Base-by-base conservation (phyloP, 2,329 filamentous ascomycete species). In the Aspergillus pseudotamarii region DNA sequence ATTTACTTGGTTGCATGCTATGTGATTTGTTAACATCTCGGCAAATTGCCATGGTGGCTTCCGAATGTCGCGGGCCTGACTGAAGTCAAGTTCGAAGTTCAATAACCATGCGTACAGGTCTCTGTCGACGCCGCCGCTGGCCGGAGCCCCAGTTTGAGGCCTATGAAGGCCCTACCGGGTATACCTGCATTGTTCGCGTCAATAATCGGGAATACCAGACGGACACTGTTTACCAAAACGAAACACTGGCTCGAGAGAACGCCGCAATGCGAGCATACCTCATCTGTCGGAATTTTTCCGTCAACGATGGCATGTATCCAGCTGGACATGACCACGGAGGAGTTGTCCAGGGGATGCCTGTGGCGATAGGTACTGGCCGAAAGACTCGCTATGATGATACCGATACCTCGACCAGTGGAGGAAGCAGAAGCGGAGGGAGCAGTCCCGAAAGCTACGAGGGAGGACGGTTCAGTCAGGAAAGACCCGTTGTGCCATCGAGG, bases 191-290 rank as follows among this genome's bases (percentile, higher is more conserved):
- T 63, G 94, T 97, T 62, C 87, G 95, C 67, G 94, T 98, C 77
- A 97, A 98, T 82, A 96, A 96, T 71, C 91, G 94, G 75, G 93
- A 97, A 83, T 98, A 97, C 82, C 92, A 94, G 78, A 97, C 94
- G 50, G 93, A 97, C 78, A 86, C 91, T 43, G 87, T 90, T 67
- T 96, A 95, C 81, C 89, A 91, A 76, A 91, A 90, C 66, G 91
- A 94, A 76, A 83, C 87, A 56, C 84, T 96, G 68, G 94, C 94
- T 54, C 92, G 93, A 75, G 94, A 98, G 79, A 95, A 94, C 73
- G 94, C 94, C 30, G 94, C 94, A 64, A 96, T 96, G 87, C 91
- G 93, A 66, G 94, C 94, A 62, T 98, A 97, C 80, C 94, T 97
- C 88, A 95, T 97, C 70, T 97, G 94, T 84, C 91, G 93, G 68